A percentile compares a stretch with the other conserved stretches of the same genome.
phyloP scores from a whole-genome alignment of 78 protist species.

The Polysphondylium violaceum region DNA sequence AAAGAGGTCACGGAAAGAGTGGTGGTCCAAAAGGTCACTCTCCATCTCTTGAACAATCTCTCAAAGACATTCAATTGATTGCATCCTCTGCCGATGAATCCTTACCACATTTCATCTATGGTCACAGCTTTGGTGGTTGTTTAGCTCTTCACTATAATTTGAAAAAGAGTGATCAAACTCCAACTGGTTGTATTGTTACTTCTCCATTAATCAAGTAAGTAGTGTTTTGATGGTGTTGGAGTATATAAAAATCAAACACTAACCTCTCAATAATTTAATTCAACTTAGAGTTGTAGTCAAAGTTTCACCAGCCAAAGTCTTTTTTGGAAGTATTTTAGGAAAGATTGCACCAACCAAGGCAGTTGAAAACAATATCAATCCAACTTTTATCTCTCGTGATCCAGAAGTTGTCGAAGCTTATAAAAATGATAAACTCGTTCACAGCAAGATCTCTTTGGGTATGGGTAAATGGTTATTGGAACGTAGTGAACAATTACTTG shows the following conservation, averaged over 20 bases:
- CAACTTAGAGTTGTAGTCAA: constrained; percentile 32
- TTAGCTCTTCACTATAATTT: constrained; percentile 50
- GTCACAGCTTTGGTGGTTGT: constrained; percentile 76
- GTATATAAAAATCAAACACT: too few species aligned
- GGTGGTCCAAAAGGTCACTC: constrained; percentile 62
- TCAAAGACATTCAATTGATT: constrained; percentile 45
- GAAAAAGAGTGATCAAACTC: constrained; percentile 35
- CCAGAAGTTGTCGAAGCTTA: constrained; percentile 15
- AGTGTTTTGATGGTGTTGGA: too few species aligned
- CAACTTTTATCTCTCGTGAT: constrained; percentile 24
- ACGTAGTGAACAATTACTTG: constrained; percentile 39
- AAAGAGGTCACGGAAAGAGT: constrained; percentile 71
- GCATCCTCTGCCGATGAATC: constrained; percentile 36
- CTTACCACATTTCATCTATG: constrained; percentile 77
- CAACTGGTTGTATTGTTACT: constrained; percentile 71
- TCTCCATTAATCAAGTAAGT: constrained; percentile 74
- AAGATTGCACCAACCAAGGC: not conserved
- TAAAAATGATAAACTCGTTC: constrained; percentile 24
- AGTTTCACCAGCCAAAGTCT: constrained; percentile 15
- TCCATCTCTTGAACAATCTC: constrained; percentile 69
- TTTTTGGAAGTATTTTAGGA: constrained; percentile 41
- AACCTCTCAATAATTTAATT: too few species aligned
- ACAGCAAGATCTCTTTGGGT: constrained; percentile 61
- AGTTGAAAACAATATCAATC: constrained; percentile 5
- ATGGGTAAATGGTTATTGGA: constrained; percentile 51